These are phyloP conservation scores for Solanum paucissectum DNA, from an alignment of 257 asterid species.

Conservation along the genomic window DNA sequence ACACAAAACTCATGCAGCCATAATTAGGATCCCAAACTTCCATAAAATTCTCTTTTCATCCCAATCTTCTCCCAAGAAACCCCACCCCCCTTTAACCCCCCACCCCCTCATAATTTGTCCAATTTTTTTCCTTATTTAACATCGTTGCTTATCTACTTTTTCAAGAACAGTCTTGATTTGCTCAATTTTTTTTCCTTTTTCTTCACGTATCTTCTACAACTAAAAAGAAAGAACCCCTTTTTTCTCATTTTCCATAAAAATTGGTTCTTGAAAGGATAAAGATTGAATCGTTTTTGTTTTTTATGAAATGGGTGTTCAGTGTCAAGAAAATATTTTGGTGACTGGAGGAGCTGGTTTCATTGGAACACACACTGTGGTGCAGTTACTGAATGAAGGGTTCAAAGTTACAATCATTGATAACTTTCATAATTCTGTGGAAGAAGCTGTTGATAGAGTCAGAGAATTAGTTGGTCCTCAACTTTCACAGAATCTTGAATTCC, in stretches of 20 bases:
- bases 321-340: conserved; percentile 41
- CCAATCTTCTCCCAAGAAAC: neutral
- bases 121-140: neutral
- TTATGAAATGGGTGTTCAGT: neutral
- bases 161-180: neutral
- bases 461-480: conserved; percentile 47
- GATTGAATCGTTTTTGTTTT: neutral
- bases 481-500: conserved; percentile 58
- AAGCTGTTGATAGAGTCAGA: conserved; percentile 54
- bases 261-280: neutral
- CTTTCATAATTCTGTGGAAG: conserved; percentile 70
- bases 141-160: neutral
- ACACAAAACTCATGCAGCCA: neutral
- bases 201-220: neutral
- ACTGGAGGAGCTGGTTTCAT: conserved; percentile 98
- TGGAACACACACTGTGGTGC: conserved; percentile 84
- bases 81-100: no score
- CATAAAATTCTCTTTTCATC: neutral
- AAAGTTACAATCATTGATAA: conserved; percentile 66
- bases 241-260: neutral
- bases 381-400: conserved; percentile 69
- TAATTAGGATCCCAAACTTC: neutral
- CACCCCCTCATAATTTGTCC: neutral
- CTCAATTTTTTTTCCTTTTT: neutral
- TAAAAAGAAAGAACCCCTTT: neutral